Evolutionary conservation across 2,329 filamentous ascomycete genomes (phyloP).

Genomic region (Lanzia echinophila): DNA sequence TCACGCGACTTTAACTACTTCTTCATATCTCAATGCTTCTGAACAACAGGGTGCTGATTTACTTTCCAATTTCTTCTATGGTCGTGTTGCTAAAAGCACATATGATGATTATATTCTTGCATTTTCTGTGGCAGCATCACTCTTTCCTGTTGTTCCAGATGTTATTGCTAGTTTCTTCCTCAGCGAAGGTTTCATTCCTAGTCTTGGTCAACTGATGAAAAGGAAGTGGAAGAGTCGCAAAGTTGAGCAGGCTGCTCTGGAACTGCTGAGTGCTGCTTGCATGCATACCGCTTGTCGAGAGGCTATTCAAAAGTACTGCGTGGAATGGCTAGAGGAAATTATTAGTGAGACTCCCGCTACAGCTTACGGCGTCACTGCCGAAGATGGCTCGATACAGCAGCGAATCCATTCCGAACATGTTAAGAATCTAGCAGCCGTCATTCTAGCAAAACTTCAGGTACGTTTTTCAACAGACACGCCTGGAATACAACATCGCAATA

Average conservation of each 20-base stretch:
- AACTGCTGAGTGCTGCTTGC: conserved; percentile 87
- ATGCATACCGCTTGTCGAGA: conserved; percentile 78
- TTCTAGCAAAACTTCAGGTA: conserved; percentile 66
- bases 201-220: conserved; percentile 68
- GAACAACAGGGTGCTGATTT: conserved; percentile 63
- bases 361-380: conserved; percentile 26
- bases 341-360: conserved; percentile 64
- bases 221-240: conserved; percentile 77
- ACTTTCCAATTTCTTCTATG: conserved; percentile 68
- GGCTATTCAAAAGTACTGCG: conserved; percentile 76
- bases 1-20: conserved; percentile 74
- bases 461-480: conserved; percentile 29
- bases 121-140: conserved; percentile 82
- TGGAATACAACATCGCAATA: conserved; percentile 16
- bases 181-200: conserved; percentile 76
- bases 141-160: conserved; percentile 79
- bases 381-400: conserved; percentile 29
- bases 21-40: conserved; percentile 75
- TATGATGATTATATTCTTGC: conserved; percentile 86
- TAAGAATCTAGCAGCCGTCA: conserved; percentile 62
- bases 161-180: conserved; percentile 75
- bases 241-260: conserved; percentile 78
- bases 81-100: conserved; percentile 63
- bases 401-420: conserved; percentile 51
- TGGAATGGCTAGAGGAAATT: conserved; percentile 80